Conservation (phyloP, 306 rosid species). For the Bauhinia variegata region DNA sequence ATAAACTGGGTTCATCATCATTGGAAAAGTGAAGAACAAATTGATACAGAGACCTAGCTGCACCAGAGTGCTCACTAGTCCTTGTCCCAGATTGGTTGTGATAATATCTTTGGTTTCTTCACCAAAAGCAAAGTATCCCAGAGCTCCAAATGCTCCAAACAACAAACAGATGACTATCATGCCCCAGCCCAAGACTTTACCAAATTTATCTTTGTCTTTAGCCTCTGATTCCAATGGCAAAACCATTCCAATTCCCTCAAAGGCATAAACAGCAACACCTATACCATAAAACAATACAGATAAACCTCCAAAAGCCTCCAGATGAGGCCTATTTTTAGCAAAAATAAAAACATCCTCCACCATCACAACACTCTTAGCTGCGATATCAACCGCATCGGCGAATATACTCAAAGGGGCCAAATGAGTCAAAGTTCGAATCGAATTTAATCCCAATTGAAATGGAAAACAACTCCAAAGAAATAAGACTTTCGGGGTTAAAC, state of each 20-base stretch:
- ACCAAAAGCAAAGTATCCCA: conserved; percentile 82
- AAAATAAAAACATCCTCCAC: conserved; percentile 60
- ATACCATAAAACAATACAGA: conserved; percentile 65
- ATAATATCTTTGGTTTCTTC: conserved; percentile 71
- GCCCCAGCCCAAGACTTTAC: conserved; percentile 51
- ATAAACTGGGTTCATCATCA: conserved; percentile 86
- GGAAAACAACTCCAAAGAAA: conserved; percentile 74
- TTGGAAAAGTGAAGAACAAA: conserved; percentile 65
- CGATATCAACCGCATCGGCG: conserved; percentile 65
- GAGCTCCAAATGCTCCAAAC: conserved; percentile 64
- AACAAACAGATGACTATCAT: conserved; percentile 61
- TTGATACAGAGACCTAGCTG: conserved; percentile 68
- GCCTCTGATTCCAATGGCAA: conserved; percentile 70
- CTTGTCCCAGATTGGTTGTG: conserved; percentile 68
- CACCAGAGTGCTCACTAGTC: conserved; percentile 56
- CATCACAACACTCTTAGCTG: conserved; percentile 67
- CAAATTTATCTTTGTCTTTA: conserved; percentile 63
- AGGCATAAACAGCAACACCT: conserved; percentile 78
- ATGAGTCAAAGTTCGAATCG: conserved; percentile 66
- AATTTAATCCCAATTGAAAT: conserved; percentile 67
- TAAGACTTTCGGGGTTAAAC: conserved; percentile 49
- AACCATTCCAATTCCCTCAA: conserved; percentile 76
- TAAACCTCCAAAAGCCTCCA: conserved; percentile 61
- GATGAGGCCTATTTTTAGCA: conserved; percentile 41
- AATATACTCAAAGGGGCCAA: conserved; percentile 75